Percentiles rank a stretch among this genome's conserved stretches.
Conservation (phyloP, 345 rosid genomes). For the Gossypium australe region DNA sequence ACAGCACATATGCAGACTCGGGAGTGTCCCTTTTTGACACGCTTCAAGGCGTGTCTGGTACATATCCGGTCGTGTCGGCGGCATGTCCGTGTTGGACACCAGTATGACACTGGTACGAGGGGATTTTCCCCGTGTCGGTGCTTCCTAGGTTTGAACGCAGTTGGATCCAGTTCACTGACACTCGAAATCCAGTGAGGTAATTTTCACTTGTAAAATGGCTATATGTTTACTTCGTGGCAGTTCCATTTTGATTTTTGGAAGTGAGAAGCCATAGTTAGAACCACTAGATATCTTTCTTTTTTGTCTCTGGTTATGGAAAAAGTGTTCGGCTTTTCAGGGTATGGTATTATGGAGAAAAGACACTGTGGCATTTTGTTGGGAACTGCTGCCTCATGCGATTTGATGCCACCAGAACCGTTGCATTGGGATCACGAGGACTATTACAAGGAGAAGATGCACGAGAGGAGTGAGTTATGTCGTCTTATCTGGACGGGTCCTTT, state of each 20-base stretch:
- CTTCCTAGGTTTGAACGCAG: not conserved
- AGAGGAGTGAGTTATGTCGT: conserved; percentile 50
- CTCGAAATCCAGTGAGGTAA: not conserved
- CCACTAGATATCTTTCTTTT: not conserved
- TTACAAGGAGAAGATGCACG: conserved; percentile 81
- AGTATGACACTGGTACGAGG: no score
- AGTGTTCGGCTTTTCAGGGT: not conserved
- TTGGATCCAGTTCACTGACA: conserved; percentile 2
- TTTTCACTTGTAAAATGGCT: not conserved
- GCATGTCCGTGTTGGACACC: no score
- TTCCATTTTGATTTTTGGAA: not conserved
- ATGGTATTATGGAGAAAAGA: not conserved
- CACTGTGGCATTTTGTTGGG: conserved; percentile 17
- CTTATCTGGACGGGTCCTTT: conserved; percentile 41
- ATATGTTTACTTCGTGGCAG: no score
- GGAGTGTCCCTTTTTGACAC: no score
- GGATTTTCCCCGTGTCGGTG: no score
- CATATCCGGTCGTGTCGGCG: no score
- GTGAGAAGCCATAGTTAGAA: conserved; percentile 8
- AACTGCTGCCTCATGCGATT: conserved; percentile 40
- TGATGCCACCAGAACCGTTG: conserved; percentile 94
- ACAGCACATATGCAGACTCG: no score
- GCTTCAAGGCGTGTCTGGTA: no score
- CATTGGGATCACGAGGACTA: conserved; percentile 92
- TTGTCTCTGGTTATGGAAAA: not conserved